These are phyloP conservation scores for Lanmaoa pseudosensibilis DNA, from an alignment of 768 basidiomycete species.

Conservation along the genomic window DNA sequence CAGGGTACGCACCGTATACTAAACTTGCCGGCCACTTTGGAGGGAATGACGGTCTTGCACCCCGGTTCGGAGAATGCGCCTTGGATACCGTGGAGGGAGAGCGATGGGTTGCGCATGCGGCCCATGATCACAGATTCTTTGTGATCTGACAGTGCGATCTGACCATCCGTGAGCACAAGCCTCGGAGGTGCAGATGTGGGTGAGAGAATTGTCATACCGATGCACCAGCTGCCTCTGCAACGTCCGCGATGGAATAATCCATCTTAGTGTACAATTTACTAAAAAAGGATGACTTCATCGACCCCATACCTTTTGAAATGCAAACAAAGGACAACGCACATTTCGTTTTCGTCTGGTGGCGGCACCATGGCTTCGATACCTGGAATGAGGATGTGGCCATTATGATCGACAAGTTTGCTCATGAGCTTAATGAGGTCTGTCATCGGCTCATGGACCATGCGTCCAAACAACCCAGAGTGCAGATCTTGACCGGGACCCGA, in stretches of 20 bases:
- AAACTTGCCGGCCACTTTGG: conserved; percentile 89
- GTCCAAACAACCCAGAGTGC: conserved; percentile 87
- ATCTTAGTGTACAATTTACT: conserved; percentile 72
- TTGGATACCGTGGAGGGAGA: conserved; percentile 94
- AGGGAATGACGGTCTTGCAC: conserved; percentile 93
- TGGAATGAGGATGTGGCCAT: conserved; percentile 85
- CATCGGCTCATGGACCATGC: conserved; percentile 89
- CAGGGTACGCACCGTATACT: conserved; percentile 74
- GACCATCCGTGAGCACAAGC: not conserved
- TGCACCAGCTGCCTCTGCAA: conserved; percentile 76
- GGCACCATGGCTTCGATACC: conserved; percentile 86
- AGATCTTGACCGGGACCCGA: conserved; percentile 85
- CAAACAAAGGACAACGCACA: conserved; percentile 38
- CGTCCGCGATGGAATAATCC: conserved; percentile 70
- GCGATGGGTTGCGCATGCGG: conserved; percentile 85
- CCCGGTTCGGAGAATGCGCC: conserved; percentile 87
- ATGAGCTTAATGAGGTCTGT: conserved; percentile 84
- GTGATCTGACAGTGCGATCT: conserved; percentile 70
- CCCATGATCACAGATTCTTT: conserved; percentile 86
- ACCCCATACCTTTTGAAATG: not conserved
- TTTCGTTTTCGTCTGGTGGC: conserved; percentile 72
- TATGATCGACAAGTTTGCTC: conserved; percentile 76
- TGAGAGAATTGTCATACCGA: conserved; percentile 21
- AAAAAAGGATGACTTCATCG: not conserved
- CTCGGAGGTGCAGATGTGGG: not conserved